A percentile compares a stretch with the other conserved stretches of the same genome.
These are phyloP conservation scores for Didymellaceae sp. DNA, from an alignment of 2,329 filamentous ascomycete genomes.

Conservation along the genomic window DNA sequence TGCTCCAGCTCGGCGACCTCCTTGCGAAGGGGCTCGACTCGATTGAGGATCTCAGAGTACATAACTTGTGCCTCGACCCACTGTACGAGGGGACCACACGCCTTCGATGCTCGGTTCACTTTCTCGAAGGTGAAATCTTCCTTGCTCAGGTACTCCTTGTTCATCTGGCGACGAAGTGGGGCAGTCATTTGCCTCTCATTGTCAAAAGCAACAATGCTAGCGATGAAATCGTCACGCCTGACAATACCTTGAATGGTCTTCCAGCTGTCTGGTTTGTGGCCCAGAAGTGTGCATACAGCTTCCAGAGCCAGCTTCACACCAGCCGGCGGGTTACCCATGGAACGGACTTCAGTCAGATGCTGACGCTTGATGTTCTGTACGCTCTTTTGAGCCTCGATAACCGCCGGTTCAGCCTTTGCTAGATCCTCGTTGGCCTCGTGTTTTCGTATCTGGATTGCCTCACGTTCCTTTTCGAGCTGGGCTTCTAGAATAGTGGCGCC, in stretches of 20 bases:
- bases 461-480: slow-evolving; percentile 86
- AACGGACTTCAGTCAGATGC: slow-evolving; percentile 95
- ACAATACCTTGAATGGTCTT: slow-evolving; percentile 88
- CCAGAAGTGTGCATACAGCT: slow-evolving; percentile 93
- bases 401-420: slow-evolving; percentile 89
- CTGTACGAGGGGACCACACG: slow-evolving; percentile 93
- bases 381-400: slow-evolving; percentile 90
- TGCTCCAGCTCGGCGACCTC: slow-evolving; percentile 89
- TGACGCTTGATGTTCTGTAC: slow-evolving; percentile 98
- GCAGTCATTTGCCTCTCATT: slow-evolving; percentile 95
- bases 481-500: slow-evolving; percentile 88
- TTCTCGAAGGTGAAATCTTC: slow-evolving; percentile 96
- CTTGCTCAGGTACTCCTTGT: slow-evolving; percentile 87
- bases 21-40: slow-evolving; percentile 88
- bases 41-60: slow-evolving; percentile 96
- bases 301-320: slow-evolving; percentile 93
- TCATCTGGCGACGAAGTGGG: slow-evolving; percentile 82
- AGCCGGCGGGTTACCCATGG: slow-evolving; percentile 90
- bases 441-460: slow-evolving; percentile 80
- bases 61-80: slow-evolving; percentile 97
- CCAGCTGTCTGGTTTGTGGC: slow-evolving; percentile 90
- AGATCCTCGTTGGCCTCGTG: slow-evolving; percentile 88
- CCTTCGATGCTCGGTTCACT: slow-evolving; percentile 94
- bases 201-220: slow-evolving; percentile 96
- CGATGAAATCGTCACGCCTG: slow-evolving; percentile 93